These are phyloP conservation scores for Aphanomyces stellatus DNA, from an alignment of 352 stramenopile species.

Conservation along the genomic window DNA sequence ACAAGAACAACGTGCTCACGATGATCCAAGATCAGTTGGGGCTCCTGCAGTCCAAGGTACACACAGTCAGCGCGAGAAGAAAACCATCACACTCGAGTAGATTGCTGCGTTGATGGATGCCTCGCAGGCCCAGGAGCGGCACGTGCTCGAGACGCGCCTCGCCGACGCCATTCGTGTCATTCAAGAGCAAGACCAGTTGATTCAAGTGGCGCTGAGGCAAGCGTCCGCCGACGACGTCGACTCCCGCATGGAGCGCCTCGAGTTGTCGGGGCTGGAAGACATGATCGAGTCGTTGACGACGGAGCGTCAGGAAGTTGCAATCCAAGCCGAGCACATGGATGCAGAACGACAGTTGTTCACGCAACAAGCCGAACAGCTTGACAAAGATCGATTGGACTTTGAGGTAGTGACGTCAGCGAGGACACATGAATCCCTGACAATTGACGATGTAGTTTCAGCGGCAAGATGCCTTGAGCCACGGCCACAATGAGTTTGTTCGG, in stretches of 20 bases:
- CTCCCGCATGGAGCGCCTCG: neutral
- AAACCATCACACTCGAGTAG: neutral
- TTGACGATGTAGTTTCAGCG: neutral
- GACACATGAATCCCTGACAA: neutral
- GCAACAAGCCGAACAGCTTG: slow-evolving; percentile 7
- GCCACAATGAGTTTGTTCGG: neutral
- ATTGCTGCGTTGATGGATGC: neutral
- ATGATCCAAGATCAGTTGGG: neutral
- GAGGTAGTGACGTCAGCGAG: neutral
- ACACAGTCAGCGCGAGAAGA: neutral
- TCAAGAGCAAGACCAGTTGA: slow-evolving; percentile 13
- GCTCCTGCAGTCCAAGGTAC: neutral
- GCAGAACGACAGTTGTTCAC: neutral
- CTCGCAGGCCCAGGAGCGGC: neutral
- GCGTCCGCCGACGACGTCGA: neutral
- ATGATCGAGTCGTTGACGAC: slow-evolving; percentile 7
- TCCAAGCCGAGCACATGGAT: slow-evolving; percentile 4
- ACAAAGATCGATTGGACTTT: slow-evolving; percentile 9
- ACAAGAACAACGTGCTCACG: slow-evolving; percentile 9
- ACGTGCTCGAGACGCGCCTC: neutral
- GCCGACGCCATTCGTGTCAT: neutral
- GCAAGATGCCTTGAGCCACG: neutral
- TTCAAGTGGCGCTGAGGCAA: neutral
- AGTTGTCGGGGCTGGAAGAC: slow-evolving; percentile 5
- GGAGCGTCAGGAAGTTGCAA: slow-evolving; percentile 1